A percentile compares a stretch with the other conserved stretches of the same genome.
phyloP scores from a whole-genome alignment of 1,284 basidiomycete species.

The Anthracocystis setariae region DNA sequence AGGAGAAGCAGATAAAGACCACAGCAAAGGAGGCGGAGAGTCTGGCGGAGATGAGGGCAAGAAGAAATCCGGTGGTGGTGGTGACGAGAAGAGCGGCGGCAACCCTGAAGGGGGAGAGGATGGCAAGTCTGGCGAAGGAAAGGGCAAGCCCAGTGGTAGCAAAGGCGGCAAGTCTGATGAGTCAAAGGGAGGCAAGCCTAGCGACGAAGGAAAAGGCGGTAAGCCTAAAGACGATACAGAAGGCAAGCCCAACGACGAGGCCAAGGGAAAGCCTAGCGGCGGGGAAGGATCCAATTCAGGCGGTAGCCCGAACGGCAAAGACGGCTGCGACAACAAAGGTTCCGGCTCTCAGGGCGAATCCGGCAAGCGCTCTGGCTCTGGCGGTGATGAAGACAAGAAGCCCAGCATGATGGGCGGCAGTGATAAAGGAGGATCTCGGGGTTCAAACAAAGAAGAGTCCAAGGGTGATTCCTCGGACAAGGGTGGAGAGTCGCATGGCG shows the following conservation, averaged over 20 bases:
- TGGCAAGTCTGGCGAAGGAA: not conserved
- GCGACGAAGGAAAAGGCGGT: not conserved
- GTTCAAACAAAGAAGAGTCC: conserved; percentile 1
- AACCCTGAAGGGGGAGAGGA: conserved; percentile 5
- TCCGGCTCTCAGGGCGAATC: too few species aligned
- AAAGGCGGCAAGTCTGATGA: conserved; percentile 6
- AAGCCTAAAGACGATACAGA: conserved; percentile 1
- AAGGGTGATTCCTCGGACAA: conserved; percentile 3
- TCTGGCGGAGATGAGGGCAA: not conserved
- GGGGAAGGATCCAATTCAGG: not conserved
- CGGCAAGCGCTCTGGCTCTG: too few species aligned
- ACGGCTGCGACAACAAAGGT: not conserved
- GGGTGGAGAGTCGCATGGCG: not conserved
- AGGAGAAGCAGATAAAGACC: conserved; percentile 5
- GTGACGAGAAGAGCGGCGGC: not conserved
- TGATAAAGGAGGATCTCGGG: conserved; percentile 1
- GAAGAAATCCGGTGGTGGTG: not conserved
- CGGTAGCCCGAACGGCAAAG: not conserved
- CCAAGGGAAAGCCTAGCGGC: conserved; percentile 1
- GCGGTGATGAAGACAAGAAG: not conserved
- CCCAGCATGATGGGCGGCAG: conserved; percentile 8
- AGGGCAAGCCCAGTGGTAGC: conserved; percentile 5
- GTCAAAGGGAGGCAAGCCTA: conserved; percentile 1
- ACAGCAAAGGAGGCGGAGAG: conserved; percentile 3
- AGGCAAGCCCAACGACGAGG: conserved; percentile 5